A percentile compares a stretch with the other conserved stretches of the same genome.
Conservation (phyloP, 768 basidiomycete species). For the Inosperma sp. region DNA sequence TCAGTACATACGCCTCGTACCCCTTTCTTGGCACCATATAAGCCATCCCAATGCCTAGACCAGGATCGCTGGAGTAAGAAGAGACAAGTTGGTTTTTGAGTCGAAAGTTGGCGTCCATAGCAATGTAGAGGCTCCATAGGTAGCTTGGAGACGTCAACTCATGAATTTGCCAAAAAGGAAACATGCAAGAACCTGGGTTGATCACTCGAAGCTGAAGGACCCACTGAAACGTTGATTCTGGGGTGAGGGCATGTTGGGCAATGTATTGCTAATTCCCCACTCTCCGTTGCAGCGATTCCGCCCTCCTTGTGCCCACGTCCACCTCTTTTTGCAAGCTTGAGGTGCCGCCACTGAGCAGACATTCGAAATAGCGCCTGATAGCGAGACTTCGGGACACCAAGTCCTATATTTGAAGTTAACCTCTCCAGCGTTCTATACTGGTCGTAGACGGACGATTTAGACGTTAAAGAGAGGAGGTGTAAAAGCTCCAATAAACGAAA, state of each 20-base stretch:
- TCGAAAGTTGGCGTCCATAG: not conserved
- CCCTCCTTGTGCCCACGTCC: conserved; percentile 17
- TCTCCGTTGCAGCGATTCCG: conserved; percentile 12
- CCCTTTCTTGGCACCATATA: not conserved
- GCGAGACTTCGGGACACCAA: not conserved
- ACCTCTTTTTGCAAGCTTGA: conserved; percentile 17
- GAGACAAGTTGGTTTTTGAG: not conserved
- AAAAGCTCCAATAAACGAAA: conserved; percentile 1
- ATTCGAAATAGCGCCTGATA: conserved; percentile 9
- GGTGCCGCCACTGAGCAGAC: conserved; percentile 19
- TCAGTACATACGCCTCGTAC: not conserved
- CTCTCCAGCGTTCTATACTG: not conserved
- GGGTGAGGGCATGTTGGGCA: conserved; percentile 33
- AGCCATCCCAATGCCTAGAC: not conserved
- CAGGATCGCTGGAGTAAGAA: too few species aligned
- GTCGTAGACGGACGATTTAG: not conserved
- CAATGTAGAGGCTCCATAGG: too few species aligned
- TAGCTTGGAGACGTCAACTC: too few species aligned
- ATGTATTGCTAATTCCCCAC: conserved; percentile 22
- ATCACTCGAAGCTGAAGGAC: too few species aligned
- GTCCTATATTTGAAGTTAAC: not conserved
- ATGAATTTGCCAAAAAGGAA: too few species aligned
- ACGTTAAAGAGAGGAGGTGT: not conserved
- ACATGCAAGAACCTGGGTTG: too few species aligned
- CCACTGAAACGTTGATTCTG: too few species aligned